Evolutionary conservation across 2,329 filamentous ascomycete species (phyloP), one percentile per base, ranked within the genome.

Genomic region (Pseudogymnoascus sp.): DNA sequence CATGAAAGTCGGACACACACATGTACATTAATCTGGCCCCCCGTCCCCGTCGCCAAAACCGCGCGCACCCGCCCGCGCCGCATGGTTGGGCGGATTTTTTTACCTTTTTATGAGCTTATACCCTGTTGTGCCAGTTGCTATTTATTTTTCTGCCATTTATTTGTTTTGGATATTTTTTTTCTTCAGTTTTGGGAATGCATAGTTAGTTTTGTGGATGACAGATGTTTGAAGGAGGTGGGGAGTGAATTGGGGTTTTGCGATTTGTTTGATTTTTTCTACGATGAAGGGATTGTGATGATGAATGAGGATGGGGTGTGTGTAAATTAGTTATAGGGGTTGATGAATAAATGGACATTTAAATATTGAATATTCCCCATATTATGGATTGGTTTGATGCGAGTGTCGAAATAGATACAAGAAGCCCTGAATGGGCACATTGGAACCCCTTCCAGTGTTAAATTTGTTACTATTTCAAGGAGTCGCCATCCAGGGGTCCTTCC

Each of bases 311-410:
- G 8, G 25, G n/a, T 33, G 41, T 42, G 19, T 49, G 42, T 52
- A 52, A 52, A 52, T 52, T 52, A 52, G 45, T 49, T 25, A n/a
- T n/a, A 9, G 42, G 42, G 22, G 23, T 52, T 52, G 45, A 52
- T 52, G 45, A 52, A 52, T 52, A 52, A 52, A 52, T 52, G 45
- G 45, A 52, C 45, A 52, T 30, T 52, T 52, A 30, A 52, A 52
- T 23, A 52, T 52, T 28, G 45, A 52, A 22, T 38, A 41, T 41
- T 3, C 12, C n/a, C 36, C 33, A 35, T 35, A 35, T 35, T n/a
- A 36, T 6, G 11, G 12, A 36, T n/a, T 36, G 3, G 14, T n/a
- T 14, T 36, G 35, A 36, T n/a, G 12, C 12, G 12, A 38, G 14
- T 41, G 16, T 9, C 38, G 6, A 39, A 39, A 16, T 11, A 41